A percentile compares a stretch with the other conserved stretches of the same genome.
Conservation (phyloP, 768 basidiomycete genomes). For the Lentinula edodes region DNA sequence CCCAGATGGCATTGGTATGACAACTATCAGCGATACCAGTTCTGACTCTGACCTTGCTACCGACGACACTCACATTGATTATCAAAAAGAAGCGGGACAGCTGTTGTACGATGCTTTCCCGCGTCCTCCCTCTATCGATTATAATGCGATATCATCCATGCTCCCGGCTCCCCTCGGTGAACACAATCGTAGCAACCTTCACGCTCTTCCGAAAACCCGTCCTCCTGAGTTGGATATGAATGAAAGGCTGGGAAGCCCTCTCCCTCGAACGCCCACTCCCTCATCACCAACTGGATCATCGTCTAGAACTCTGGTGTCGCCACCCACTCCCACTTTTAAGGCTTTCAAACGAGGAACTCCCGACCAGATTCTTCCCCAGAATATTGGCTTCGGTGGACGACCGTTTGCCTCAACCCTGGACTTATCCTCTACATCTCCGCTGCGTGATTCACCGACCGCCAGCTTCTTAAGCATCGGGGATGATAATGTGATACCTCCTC, state of each 20-base stretch:
- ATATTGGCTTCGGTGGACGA: neutral
- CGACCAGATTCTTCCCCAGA: neutral
- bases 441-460: neutral
- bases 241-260: neutral
- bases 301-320: neutral
- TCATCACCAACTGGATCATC: neutral
- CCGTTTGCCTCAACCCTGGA: neutral
- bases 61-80: neutral
- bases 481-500: neutral
- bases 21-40: neutral
- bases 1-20: neutral
- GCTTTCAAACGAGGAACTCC: neutral
- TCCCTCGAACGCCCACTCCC: neutral
- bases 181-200: neutral
- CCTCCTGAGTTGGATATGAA: neutral
- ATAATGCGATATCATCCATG: neutral
- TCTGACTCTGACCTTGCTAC: neutral
- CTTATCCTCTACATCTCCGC: neutral
- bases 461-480: neutral
- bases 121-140: neutral
- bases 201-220: neutral
- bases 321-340: neutral
- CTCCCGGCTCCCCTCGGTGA: neutral
- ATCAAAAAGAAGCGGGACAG: neutral
- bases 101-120: neutral